Evolutionary conservation across 495 filamentous ascomycete species (phyloP).

Genomic region (Talaromyces trachyspermus): DNA sequence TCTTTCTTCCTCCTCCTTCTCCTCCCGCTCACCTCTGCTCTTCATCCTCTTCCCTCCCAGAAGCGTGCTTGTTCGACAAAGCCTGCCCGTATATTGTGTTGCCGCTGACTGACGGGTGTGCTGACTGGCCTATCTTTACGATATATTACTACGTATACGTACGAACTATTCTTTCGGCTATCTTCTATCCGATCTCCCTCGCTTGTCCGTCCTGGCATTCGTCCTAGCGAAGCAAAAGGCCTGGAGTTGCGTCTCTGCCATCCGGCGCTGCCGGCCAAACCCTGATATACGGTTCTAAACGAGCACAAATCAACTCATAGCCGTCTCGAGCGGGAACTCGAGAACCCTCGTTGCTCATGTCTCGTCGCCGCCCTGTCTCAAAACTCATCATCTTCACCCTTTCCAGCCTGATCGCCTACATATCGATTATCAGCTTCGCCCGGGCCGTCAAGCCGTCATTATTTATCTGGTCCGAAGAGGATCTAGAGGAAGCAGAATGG

Average conservation of each 20-base stretch:
- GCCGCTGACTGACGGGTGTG: too few species aligned
- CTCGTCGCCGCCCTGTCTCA: not conserved
- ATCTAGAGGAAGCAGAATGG: conserved; percentile 58
- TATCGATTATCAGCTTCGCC: conserved; percentile 35
- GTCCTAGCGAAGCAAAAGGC: too few species aligned
- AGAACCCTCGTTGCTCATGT: not conserved
- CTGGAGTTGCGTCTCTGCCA: too few species aligned
- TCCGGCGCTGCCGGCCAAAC: too few species aligned
- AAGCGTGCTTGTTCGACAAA: too few species aligned
- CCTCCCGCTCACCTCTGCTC: conserved; percentile 7
- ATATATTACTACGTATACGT: too few species aligned
- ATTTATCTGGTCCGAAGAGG: conserved; percentile 39
- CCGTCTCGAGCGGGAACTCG: not conserved
- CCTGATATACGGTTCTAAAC: not conserved
- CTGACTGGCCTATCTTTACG: too few species aligned
- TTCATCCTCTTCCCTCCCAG: not conserved
- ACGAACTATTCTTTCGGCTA: too few species aligned
- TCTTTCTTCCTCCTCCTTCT: conserved; percentile 1
- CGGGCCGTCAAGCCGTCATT: conserved; percentile 23
- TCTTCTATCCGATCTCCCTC: too few species aligned
- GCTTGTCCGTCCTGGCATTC: not conserved
- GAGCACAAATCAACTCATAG: not conserved
- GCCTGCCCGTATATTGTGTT: too few species aligned
- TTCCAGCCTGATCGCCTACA: conserved; percentile 38
- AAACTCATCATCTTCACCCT: conserved; percentile 32